Evolutionary conservation across 2,329 filamentous ascomycete species (phyloP).

Genomic region (Sarocladiaceae sp.): DNA sequence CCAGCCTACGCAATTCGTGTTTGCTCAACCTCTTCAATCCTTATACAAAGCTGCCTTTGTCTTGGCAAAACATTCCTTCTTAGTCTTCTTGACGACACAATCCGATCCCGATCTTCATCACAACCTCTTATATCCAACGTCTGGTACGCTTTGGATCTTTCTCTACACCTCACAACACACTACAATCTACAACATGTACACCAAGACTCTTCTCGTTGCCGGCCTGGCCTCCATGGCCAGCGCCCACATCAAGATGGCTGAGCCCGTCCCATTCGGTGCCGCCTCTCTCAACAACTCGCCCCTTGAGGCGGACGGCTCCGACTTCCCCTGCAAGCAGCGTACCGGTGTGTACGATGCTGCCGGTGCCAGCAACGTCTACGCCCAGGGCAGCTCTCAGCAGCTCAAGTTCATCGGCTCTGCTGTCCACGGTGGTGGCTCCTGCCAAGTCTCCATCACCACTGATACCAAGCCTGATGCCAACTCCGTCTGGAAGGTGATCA

Average conservation of each 20-base stretch:
- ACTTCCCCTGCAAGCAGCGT: conserved; percentile 80
- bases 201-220: conserved; percentile 42
- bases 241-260: conserved; percentile 71
- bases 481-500: conserved; percentile 80
- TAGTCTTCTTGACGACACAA: conserved; percentile 12
- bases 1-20: conserved; percentile 5
- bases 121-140: conserved; percentile 23
- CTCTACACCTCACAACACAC: conserved; percentile 14
- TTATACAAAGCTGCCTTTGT: conserved; percentile 6
- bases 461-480: conserved; percentile 61
- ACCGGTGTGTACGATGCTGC: conserved; percentile 34
- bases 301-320: conserved; percentile 47
- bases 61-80: conserved; percentile 1
- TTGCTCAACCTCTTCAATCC: conserved; percentile 2
- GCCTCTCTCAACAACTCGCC: conserved; percentile 52
- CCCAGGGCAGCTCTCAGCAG: conserved; percentile 30
- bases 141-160: conserved; percentile 32
- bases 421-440: conserved; percentile 85
- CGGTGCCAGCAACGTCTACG: conserved; percentile 50
- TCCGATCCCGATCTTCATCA: conserved; percentile 12
- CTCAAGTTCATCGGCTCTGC: conserved; percentile 66
- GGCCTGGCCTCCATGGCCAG: conserved; percentile 54
- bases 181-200: conserved; percentile 40
- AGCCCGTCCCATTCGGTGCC: conserved; percentile 56
- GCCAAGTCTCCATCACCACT: conserved; percentile 80